Conservation (phyloP, 148 eudicot genomes). For the Limonium bicolor region DNA sequence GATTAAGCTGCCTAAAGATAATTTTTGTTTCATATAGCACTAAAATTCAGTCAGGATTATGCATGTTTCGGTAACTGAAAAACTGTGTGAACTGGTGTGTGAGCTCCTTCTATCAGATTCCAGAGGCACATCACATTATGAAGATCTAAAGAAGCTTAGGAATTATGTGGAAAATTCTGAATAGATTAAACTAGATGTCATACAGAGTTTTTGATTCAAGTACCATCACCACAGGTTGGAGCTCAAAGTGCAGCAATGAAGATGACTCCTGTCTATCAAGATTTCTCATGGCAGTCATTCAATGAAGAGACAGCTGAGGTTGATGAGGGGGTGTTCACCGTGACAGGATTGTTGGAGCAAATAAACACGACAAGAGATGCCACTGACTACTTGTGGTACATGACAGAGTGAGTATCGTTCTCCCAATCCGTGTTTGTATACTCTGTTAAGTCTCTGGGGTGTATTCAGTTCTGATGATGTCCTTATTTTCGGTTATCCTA, state of each 20-base stretch:
- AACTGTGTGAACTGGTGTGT: too few relatives aligned
- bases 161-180: background rate
- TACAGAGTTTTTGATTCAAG: too few relatives aligned
- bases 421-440: background rate
- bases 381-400: conserved; percentile 80
- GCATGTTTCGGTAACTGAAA: too few relatives aligned
- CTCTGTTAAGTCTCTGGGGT: background rate
- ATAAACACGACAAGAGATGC: conserved; percentile 60
- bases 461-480: background rate
- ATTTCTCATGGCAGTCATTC: conserved; percentile 41
- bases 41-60: too few relatives aligned
- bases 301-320: conserved; percentile 43
- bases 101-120: too few relatives aligned
- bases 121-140: too few relatives aligned
- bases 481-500: background rate
- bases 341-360: conserved; percentile 58
- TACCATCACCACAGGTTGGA: conserved; percentile 35
- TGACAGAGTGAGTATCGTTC: conserved; percentile 63
- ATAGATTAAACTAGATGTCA: too few relatives aligned
- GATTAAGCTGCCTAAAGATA: too few relatives aligned
- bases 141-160: too few relatives aligned
- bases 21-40: too few relatives aligned
- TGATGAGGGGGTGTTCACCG: conserved; percentile 40
- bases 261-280: conserved; percentile 25
- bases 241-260: conserved; percentile 38